Conservation (phyloP, 371 early-diverging fungal genomes). For the Mortierella sp. region DNA sequence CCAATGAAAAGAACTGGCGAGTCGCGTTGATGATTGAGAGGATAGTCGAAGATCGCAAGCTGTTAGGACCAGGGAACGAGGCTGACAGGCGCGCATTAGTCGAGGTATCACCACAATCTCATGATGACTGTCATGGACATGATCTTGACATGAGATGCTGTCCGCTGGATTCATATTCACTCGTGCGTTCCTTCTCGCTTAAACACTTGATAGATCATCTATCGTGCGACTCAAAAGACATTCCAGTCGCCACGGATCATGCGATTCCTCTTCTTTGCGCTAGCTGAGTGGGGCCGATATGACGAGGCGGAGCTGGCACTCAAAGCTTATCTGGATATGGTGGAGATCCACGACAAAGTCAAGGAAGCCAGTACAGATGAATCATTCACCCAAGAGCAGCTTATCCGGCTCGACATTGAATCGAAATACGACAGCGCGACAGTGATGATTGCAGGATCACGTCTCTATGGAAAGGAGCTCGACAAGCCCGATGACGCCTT, state of each 20-base stretch:
- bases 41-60: constrained; percentile 66
- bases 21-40: constrained; percentile 73
- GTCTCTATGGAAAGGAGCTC: constrained; percentile 64
- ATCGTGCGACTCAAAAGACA: constrained; percentile 71
- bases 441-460: constrained; percentile 59
- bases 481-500: constrained; percentile 59
- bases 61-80: constrained; percentile 58
- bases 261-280: constrained; percentile 69
- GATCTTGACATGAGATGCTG: no score
- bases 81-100: constrained; percentile 57
- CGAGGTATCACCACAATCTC: constrained; percentile 7
- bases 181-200: no score
- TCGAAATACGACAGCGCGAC: constrained; percentile 54
- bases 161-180: no score
- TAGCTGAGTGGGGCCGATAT: constrained; percentile 74
- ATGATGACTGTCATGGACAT: no score
- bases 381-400: constrained; percentile 35
- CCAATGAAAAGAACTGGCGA: constrained; percentile 66
- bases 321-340: constrained; percentile 70
- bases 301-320: constrained; percentile 80
- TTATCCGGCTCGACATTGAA: constrained; percentile 37
- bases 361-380: constrained; percentile 20
- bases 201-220: constrained; percentile 57
- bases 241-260: constrained; percentile 80
- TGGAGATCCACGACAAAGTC: constrained; percentile 55